Evolutionary conservation across 345 rosid species (phyloP), one percentile per base, ranked within the genome.

Genomic region (Hypericum androsaemum): DNA sequence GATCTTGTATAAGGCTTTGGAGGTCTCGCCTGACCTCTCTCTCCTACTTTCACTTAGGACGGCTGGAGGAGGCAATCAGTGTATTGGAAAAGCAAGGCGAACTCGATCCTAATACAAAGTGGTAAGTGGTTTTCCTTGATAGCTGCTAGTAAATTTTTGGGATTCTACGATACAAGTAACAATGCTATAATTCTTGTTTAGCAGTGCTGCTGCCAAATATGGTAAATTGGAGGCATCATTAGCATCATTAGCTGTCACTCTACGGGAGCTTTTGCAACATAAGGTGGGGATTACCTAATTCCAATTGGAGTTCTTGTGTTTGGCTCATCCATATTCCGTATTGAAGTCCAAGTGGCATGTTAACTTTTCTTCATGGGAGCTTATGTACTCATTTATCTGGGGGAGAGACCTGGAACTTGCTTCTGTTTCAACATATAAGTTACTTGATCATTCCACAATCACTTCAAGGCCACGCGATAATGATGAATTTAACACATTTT

Each of bases 21-120:
- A 80, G 83, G 43, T 77, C 77, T 59, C 53, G 64, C 54, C 56
- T 83, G 64, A 75, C 75, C 57, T 70, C 86, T 63, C 85, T 76
- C 64, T 92, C 97, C 50, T 76, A 81, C 64, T 86, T 88, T 71
- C 62, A 77, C 49, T 73, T 83, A 59, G 99, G 99, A 73, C 85
- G 57, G 79, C 90, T 88, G 54, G 99, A 85, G 74, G 95, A 88
- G 61, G 97, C 88, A 39, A 69, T 78, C 61, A 65, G 67, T 60
- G 77, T 77, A 47, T 68, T 92, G 47, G 87, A 94, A 62, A 85
- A 74, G 71, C 88, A 72, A 58, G 86, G 61, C 54, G 73, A 74
- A 60, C 58, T 64, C 55, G 32, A 58, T 17, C 77, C 71, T 57
- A 53, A 62, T 60, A 51, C 71, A 14, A 63, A 55, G 66, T 61